A percentile compares a stretch with the other conserved stretches of the same genome.
Evolutionary conservation across 2,329 filamentous ascomycete species (phyloP).

Genomic region (Pestalotiopsis sp.): DNA sequence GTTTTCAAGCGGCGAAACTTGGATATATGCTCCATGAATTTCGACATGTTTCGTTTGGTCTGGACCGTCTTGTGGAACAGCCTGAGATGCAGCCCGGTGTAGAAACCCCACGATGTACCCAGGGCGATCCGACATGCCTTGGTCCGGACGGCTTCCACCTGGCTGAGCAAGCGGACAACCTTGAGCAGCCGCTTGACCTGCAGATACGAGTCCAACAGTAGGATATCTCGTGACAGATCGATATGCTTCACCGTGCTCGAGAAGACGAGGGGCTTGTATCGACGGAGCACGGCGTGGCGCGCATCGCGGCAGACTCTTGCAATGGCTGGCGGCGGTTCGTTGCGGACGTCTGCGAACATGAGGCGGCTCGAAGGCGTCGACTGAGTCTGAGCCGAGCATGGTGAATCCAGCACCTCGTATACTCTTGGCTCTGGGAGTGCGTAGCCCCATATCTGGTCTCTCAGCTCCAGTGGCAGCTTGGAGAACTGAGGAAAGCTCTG

Average conservation of each 20-base stretch:
- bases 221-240: constrained; percentile 46
- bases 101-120: constrained; percentile 48
- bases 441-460: constrained; percentile 48
- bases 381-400: constrained; percentile 39
- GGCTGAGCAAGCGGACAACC: constrained; percentile 47
- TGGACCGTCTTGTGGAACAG: constrained; percentile 46
- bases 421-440: constrained; percentile 47
- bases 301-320: constrained; percentile 47
- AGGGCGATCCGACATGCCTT: constrained; percentile 43
- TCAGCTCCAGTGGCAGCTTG: constrained; percentile 45
- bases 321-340: constrained; percentile 46
- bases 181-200: constrained; percentile 49
- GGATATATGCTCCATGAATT: constrained; percentile 42
- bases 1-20: constrained; percentile 42
- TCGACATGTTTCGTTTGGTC: constrained; percentile 41
- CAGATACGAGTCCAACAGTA: constrained; percentile 50
- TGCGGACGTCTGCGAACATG: constrained; percentile 49
- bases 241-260: constrained; percentile 49
- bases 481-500: constrained; percentile 29
- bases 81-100: constrained; percentile 48
- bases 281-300: constrained; percentile 42
- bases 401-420: constrained; percentile 49
- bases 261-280: constrained; percentile 46
- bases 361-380: constrained; percentile 43
- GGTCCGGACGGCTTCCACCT: constrained; percentile 45